Base-by-base conservation (phyloP, 1,284 basidiomycete genomes). In the Trichosporon faecale region DNA sequence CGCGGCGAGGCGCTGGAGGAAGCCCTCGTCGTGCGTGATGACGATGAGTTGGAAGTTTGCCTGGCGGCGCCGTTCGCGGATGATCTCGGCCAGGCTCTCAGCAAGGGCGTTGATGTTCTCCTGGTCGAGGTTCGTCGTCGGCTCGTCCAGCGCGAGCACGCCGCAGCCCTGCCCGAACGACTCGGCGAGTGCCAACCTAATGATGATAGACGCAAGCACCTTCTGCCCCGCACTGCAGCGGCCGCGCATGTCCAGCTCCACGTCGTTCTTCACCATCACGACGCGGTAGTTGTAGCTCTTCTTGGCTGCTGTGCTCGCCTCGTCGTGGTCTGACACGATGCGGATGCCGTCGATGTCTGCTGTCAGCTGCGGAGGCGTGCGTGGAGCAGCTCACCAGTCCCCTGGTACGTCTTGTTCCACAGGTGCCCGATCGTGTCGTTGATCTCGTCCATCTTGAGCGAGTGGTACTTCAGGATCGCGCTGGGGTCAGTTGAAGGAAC, bases 401-500 rank as follows among this genome's bases (percentile, higher is more conserved):
- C 97, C 81, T 99, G 96, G 83, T 99, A 99, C 1, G 96, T 99
- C 86, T 95, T 96, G 80, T 94, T 95, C 97, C 97, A 99, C 1
- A 99, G 84, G 79, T 94, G 92, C 69, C 91, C 90, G 89, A 97
- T 97, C 25, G 90, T 95, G 77, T 96, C 94, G 78, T 99, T 99
- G 78, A 99, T 95, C 86, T 99, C 97, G 82, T 95, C 94, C 97
- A 99, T 98, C 85, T 99, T 99, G 79, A 98, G 88, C n/a, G 91
- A 86, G 79, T 99, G 97, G 79, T 97, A 99, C 82, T 93, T 93
- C 91, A 99, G 95, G 83, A 99, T 98, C 60, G 95, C 96, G 76
- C 94, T 95, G 72, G 11, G n/a, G 63, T 70, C 67, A 67, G 61
- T 6, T 37, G 11, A 4, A 18, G 66, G 18, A 67, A 27, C 25